These are phyloP conservation scores for Venturia aucupariae DNA, from an alignment of 2,329 filamentous ascomycete species.

Conservation along the genomic window DNA sequence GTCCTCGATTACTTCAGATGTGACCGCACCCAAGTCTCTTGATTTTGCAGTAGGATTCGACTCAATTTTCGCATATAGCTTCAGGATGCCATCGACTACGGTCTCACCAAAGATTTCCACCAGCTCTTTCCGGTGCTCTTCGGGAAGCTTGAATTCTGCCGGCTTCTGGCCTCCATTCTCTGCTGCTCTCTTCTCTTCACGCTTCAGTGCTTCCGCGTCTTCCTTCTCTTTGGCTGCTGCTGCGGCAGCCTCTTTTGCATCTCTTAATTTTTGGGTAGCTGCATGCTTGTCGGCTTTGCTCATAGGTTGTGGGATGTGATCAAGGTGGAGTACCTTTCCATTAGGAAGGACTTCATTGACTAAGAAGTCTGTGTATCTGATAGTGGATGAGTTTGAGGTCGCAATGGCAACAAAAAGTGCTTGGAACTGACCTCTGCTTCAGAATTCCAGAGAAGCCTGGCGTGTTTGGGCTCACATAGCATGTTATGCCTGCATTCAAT, in stretches of 20 bases:
- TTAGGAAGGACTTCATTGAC: conserved; percentile 79
- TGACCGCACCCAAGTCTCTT: conserved; percentile 44
- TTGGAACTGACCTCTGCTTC: conserved; percentile 49
- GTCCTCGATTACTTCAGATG: conserved; percentile 47
- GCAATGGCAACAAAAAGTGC: background rate
- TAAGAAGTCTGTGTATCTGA: conserved; percentile 79
- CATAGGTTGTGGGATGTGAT: conserved; percentile 6
- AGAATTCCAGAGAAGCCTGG: conserved; percentile 54
- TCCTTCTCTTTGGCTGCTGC: conserved; percentile 7
- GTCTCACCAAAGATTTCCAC: conserved; percentile 43
- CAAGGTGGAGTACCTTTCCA: conserved; percentile 68
- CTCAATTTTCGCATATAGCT: conserved; percentile 46
- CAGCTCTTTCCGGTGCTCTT: conserved; percentile 30
- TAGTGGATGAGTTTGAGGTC: background rate
- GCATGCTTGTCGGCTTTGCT: conserved; percentile 7
- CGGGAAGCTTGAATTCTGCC: conserved; percentile 23
- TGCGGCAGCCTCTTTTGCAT: conserved; percentile 8
- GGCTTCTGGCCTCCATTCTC: conserved; percentile 9
- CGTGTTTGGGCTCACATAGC: conserved; percentile 50
- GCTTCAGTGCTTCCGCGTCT: background rate
- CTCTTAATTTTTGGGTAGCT: background rate
- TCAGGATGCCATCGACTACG: conserved; percentile 41
- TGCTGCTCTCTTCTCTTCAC: background rate
- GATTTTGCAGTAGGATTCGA: conserved; percentile 47
- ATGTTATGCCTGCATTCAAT: conserved; percentile 48